phyloP scores from a whole-genome alignment of 208 protist genomes.

The Leptomonas pyrrhocoris region DNA sequence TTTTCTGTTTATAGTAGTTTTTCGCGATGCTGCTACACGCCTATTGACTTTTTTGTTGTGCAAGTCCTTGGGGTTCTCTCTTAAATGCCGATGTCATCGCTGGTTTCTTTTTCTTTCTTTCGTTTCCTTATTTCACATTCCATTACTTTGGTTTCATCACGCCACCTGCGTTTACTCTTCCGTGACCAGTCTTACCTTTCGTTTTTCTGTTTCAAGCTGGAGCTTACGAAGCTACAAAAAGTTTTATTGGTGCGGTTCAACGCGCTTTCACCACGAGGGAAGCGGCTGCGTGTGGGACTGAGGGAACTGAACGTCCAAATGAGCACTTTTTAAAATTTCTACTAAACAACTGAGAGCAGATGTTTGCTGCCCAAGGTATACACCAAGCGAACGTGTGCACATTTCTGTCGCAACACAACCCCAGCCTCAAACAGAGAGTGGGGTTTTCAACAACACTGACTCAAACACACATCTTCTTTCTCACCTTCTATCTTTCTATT shows the following conservation, averaged over 20 bases:
- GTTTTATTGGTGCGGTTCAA: too few species aligned
- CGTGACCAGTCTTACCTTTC: constrained; percentile 5
- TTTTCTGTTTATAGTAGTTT: neutral
- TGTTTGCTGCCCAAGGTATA: constrained; percentile 3
- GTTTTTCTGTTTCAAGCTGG: neutral
- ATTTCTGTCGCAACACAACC: too few species aligned
- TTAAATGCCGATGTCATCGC: neutral
- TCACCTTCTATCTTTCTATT: too few species aligned
- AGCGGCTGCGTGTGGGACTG: too few species aligned
- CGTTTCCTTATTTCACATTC: neutral
- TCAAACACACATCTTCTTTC: neutral
- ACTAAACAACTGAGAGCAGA: neutral
- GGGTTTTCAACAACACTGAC: too few species aligned
- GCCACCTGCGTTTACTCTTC: neutral
- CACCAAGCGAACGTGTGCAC: too few species aligned
- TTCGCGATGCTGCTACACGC: neutral
- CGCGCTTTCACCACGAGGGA: too few species aligned
- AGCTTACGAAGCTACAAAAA: neutral
- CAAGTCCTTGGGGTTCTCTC: neutral
- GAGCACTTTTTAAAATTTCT: too few species aligned
- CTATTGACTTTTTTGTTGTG: neutral
- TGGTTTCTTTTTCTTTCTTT: neutral
- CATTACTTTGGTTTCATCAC: neutral
- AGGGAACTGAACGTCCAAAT: too few species aligned
- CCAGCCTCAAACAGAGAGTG: too few species aligned